phyloP scores from a whole-genome alignment of 306 rosid species.

The Ormosia emarginata region DNA sequence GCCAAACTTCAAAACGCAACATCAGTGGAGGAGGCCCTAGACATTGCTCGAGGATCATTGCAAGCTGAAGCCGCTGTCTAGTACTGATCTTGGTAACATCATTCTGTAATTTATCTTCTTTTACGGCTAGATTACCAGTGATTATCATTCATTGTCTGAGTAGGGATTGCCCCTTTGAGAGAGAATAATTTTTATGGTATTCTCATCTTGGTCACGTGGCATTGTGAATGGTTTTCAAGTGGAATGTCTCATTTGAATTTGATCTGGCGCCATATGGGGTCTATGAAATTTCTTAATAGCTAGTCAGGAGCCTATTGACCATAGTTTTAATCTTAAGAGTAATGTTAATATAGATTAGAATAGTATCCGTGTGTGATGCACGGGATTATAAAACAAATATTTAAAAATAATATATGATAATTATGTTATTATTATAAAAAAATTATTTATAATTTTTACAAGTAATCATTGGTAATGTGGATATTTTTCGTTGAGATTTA shows the following conservation, averaged over 20 bases:
- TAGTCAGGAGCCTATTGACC: no score
- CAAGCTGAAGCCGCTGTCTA: conserved; percentile 38
- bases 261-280: neutral
- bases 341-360: no score
- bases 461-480: no score
- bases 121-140: conserved; percentile 15
- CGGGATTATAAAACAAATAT: no score
- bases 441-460: no score
- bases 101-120: conserved; percentile 17
- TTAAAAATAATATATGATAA: no score
- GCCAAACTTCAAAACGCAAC: conserved; percentile 74
- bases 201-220: conserved; percentile 2
- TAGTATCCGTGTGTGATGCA: no score
- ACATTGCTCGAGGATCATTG: conserved; percentile 55
- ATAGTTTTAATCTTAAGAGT: no score
- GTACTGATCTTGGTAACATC: neutral
- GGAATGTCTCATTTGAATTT: conserved; percentile 4
- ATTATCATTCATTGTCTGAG: conserved; percentile 8
- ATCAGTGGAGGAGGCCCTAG: conserved; percentile 83
- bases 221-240: neutral
- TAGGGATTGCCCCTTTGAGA: neutral
- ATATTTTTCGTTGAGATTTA: no score
- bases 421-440: no score
- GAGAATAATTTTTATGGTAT: conserved; percentile 11
- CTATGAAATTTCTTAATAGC: neutral